These are phyloP conservation scores for Astrothelium subdiscretum DNA, from an alignment of 495 filamentous ascomycete species.

Conservation along the genomic window DNA sequence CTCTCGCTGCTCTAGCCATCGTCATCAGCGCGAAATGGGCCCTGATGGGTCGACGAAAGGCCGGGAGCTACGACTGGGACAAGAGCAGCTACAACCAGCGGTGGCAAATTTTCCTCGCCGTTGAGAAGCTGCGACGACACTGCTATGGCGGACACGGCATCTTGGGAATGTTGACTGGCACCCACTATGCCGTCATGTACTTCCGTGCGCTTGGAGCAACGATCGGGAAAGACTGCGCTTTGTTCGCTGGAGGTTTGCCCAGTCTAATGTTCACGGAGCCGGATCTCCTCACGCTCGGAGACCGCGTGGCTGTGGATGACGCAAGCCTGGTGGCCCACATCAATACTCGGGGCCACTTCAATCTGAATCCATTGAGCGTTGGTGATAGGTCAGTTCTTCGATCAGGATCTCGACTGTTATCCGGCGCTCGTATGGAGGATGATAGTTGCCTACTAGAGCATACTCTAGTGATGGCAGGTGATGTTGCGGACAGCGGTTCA, in stretches of 20 bases:
- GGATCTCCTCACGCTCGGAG: conserved; percentile 34
- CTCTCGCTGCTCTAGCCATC: conserved; percentile 25
- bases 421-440: conserved; percentile 32
- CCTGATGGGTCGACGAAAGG: conserved; percentile 31
- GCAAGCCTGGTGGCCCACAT: conserved; percentile 36
- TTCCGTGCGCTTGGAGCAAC: conserved; percentile 34
- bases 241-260: conserved; percentile 34
- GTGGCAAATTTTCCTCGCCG: conserved; percentile 35
- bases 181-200: conserved; percentile 30
- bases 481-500: conserved; percentile 31
- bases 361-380: conserved; percentile 31
- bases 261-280: conserved; percentile 39
- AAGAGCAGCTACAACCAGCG: conserved; percentile 33
- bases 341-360: conserved; percentile 37
- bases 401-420: conserved; percentile 32
- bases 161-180: conserved; percentile 33
- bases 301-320: conserved; percentile 37
- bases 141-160: conserved; percentile 34
- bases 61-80: conserved; percentile 38
- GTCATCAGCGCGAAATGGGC: conserved; percentile 32
- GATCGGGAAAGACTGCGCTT: conserved; percentile 35
- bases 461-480: conserved; percentile 36
- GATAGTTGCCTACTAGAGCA: conserved; percentile 37
- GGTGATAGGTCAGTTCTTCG: conserved; percentile 35
- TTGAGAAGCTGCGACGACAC: conserved; percentile 32